Conservation (phyloP, 2,329 filamentous ascomycete genomes). For the Talaromyces sp. region DNA sequence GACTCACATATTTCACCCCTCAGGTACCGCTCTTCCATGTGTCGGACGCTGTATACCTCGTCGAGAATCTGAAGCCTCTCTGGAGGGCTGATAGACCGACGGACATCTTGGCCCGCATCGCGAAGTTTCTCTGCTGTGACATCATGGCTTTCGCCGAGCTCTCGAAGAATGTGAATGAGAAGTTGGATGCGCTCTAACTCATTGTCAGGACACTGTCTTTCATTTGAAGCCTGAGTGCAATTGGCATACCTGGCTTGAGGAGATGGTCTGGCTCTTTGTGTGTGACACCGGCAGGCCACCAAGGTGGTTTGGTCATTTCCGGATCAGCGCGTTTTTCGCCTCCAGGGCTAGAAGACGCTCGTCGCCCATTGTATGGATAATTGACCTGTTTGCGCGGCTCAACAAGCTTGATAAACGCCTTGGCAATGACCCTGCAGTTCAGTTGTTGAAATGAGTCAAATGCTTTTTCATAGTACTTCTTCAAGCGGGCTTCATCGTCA, state of each 20-base stretch:
- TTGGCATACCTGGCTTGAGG: constrained; percentile 39
- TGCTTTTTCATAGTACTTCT: constrained; percentile 39
- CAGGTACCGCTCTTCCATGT: constrained; percentile 40
- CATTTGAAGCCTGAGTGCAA: not conserved
- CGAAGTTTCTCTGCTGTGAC: constrained; percentile 41
- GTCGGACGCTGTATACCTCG: constrained; percentile 42
- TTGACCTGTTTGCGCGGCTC: constrained; percentile 47
- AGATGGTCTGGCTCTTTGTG: constrained; percentile 49
- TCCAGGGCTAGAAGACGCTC: constrained; percentile 19
- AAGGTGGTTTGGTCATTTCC: constrained; percentile 42
- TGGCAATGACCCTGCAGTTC: constrained; percentile 43
- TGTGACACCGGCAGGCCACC: constrained; percentile 41
- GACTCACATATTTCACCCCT: constrained; percentile 39
- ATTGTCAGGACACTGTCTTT: not conserved
- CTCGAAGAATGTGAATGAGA: constrained; percentile 42
- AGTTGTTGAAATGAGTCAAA: constrained; percentile 44
- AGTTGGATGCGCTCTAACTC: constrained; percentile 39
- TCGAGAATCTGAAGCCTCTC: constrained; percentile 40
- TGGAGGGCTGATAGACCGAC: constrained; percentile 36
- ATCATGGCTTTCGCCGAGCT: constrained; percentile 36
- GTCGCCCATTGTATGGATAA: constrained; percentile 47
- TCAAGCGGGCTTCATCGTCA: constrained; percentile 29
- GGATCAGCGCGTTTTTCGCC: constrained; percentile 35
- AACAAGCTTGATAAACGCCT: constrained; percentile 44
- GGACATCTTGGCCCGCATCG: constrained; percentile 42